phyloP scores from a whole-genome alignment of 2,329 filamentous ascomycete genomes.

The Cladobotryum protrusum region DNA sequence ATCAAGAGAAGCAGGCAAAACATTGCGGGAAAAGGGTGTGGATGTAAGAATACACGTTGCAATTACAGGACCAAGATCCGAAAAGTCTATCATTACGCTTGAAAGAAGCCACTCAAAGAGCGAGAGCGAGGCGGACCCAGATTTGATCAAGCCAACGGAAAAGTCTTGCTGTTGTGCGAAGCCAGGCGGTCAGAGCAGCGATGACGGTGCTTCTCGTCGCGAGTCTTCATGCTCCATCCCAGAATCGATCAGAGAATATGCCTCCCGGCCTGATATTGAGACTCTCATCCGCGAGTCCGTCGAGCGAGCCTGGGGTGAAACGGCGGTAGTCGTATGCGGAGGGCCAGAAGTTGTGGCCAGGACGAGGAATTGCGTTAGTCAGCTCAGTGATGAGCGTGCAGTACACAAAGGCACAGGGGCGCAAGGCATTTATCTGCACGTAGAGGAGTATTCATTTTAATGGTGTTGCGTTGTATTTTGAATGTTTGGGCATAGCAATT shows the following conservation, averaged over 20 bases:
- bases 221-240: not conserved
- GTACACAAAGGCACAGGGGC: constrained; percentile 60
- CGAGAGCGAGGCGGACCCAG: constrained; percentile 14
- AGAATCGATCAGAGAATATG: constrained; percentile 35
- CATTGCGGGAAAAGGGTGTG: constrained; percentile 37
- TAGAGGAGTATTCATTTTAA: constrained; percentile 53
- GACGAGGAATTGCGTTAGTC: constrained; percentile 49
- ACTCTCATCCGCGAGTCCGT: constrained; percentile 47
- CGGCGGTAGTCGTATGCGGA: constrained; percentile 55
- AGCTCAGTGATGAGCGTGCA: constrained; percentile 53
- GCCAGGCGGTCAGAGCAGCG: not conserved
- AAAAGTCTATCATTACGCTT: not conserved
- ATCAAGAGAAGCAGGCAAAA: constrained; percentile 37
- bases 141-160: constrained; percentile 5
- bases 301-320: constrained; percentile 54
- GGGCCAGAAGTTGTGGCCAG: constrained; percentile 48
- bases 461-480: too few species aligned
- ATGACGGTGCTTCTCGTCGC: not conserved
- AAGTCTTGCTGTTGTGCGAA: not conserved
- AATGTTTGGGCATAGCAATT: too few species aligned
- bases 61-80: constrained; percentile 34
- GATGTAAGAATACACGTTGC: constrained; percentile 48
- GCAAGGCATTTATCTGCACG: constrained; percentile 55
- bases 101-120: not conserved
- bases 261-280: constrained; percentile 44